phyloP scores from a whole-genome alignment of 176 grass and related monocot species.

The Luzula sylvatica region DNA sequence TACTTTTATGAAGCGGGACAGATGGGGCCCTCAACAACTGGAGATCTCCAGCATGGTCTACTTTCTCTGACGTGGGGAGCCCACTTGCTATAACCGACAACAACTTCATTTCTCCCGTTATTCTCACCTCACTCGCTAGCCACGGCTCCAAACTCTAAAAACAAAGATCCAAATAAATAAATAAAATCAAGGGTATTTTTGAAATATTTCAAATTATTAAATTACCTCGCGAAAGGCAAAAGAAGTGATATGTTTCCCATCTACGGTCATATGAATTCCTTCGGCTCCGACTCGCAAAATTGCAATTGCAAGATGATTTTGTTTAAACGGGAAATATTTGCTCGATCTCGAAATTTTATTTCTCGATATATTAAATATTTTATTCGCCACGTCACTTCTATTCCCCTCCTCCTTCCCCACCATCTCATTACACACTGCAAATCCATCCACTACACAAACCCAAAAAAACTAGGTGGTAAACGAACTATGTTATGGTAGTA shows the following conservation, averaged over 20 bases:
- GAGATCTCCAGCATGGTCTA: slow-evolving; percentile 81
- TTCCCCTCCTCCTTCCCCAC: slow-evolving; percentile 51
- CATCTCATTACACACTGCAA: slow-evolving; percentile 72
- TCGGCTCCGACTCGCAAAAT: slow-evolving; percentile 71
- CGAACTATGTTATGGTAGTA: too few relatives aligned
- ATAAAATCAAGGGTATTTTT: slow-evolving; percentile 14
- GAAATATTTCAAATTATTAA: background rate
- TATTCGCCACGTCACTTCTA: slow-evolving; percentile 23
- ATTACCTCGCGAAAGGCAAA: slow-evolving; percentile 84
- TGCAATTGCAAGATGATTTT: slow-evolving; percentile 84
- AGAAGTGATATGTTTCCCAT: slow-evolving; percentile 90
- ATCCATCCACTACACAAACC: slow-evolving; percentile 76
- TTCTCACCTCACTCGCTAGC: slow-evolving; percentile 88
- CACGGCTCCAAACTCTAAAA: slow-evolving; percentile 80
- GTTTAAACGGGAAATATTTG: slow-evolving; percentile 83
- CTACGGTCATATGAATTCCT: slow-evolving; percentile 92
- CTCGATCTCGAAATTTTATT: slow-evolving; percentile 24
- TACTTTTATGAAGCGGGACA: slow-evolving; percentile 42
- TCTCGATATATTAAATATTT: slow-evolving; percentile 46
- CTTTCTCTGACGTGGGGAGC: slow-evolving; percentile 81
- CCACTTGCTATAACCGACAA: slow-evolving; percentile 92
- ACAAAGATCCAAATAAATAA: slow-evolving; percentile 9
- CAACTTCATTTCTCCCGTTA: slow-evolving; percentile 85
- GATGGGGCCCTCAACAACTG: slow-evolving; percentile 60
- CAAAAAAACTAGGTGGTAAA: too few relatives aligned